These are phyloP conservation scores for Triticum turgidum DNA, from an alignment of 176 grass and related monocot genomes.

Conservation along the genomic window DNA sequence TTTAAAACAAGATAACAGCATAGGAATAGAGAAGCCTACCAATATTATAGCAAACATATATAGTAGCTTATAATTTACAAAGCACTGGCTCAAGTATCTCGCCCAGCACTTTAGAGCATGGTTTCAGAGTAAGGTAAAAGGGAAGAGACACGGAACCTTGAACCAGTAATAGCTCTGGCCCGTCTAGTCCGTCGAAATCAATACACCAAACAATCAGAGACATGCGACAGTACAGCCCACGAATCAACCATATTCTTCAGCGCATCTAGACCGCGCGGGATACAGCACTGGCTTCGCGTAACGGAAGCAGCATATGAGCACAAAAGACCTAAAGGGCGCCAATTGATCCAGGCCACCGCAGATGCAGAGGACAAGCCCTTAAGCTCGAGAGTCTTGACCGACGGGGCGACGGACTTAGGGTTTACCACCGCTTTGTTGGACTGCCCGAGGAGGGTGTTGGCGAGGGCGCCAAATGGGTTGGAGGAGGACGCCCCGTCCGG, in stretches of 20 bases:
- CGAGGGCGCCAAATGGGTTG: slow-evolving; percentile 72
- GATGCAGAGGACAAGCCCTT: background rate
- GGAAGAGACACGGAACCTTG: background rate
- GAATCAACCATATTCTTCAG: background rate
- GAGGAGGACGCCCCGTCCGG: slow-evolving; percentile 77
- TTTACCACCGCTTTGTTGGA: slow-evolving; percentile 70
- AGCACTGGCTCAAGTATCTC: background rate
- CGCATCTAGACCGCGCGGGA: background rate
- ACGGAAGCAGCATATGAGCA: background rate
- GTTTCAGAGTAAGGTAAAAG: background rate
- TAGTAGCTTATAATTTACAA: background rate
- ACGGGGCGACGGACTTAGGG: background rate
- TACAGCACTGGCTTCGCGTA: background rate
- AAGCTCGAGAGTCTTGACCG: background rate
- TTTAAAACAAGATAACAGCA: background rate
- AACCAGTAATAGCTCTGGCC: background rate
- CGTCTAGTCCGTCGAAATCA: background rate
- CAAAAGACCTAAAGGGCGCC: background rate
- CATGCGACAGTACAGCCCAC: background rate
- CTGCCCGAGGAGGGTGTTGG: slow-evolving; percentile 77
- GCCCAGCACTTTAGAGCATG: background rate
- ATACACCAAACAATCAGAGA: background rate
- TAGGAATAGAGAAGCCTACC: background rate
- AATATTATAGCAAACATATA: background rate
- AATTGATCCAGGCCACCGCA: slow-evolving; percentile 7